Conservation (phyloP, 73 alveolate genomes). For the Blepharisma stoltei region DNA sequence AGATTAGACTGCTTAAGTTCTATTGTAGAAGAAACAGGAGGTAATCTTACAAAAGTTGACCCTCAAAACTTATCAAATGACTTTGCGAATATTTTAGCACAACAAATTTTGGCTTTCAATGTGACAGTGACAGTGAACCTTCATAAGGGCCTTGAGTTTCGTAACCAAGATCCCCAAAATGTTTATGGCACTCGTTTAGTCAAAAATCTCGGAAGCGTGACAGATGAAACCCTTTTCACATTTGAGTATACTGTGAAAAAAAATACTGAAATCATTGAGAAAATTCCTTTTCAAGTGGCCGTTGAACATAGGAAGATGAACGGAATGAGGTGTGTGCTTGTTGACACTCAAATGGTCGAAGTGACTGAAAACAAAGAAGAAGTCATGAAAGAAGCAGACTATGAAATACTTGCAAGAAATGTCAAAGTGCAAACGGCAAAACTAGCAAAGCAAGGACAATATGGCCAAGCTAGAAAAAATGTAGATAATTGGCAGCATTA, state of each 20-base stretch:
- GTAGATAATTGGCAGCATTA: conserved; percentile 41
- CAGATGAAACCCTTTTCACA: conserved; percentile 69
- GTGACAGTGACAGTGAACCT: conserved; percentile 69
- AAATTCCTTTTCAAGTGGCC: conserved; percentile 75
- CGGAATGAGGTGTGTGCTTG: conserved; percentile 81
- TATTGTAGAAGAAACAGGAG: conserved; percentile 84
- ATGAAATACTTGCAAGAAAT: conserved; percentile 68
- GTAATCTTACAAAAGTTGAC: conserved; percentile 80
- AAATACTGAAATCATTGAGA: conserved; percentile 47
- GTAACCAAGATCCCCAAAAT: conserved; percentile 67
- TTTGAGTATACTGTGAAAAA: conserved; percentile 79
- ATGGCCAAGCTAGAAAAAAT: conserved; percentile 63
- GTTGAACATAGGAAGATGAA: conserved; percentile 60
- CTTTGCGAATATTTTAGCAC: conserved; percentile 74
- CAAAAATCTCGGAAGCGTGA: conserved; percentile 80
- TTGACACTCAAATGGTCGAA: conserved; percentile 57
- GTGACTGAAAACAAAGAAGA: conserved; percentile 67
- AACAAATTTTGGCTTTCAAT: conserved; percentile 75
- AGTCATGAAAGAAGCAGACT: conserved; percentile 63
- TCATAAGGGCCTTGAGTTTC: conserved; percentile 78
- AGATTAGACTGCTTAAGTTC: conserved; percentile 66
- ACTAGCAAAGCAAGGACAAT: conserved; percentile 67
- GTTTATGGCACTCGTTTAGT: conserved; percentile 54
- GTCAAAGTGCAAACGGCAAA: conserved; percentile 76
- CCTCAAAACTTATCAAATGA: conserved; percentile 79